Evolutionary conservation across 1,284 basidiomycete genomes (phyloP).

Genomic region (Ceratobasidium sp.): DNA sequence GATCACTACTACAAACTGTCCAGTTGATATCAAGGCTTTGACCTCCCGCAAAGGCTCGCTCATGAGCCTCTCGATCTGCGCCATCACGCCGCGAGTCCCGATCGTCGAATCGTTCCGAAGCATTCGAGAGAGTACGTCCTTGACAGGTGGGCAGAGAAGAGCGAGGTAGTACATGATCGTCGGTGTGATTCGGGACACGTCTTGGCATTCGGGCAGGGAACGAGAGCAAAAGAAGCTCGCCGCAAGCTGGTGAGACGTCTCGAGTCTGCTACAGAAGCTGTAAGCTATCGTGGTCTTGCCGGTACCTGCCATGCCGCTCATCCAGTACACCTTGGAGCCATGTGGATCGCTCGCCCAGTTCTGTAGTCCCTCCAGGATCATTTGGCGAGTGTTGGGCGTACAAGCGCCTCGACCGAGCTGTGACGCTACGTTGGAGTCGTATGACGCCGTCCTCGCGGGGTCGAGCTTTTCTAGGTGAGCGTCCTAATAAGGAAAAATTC

Average conservation of each 20-base stretch:
- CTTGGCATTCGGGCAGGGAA: constrained; percentile 16
- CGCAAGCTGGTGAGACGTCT: constrained; percentile 49
- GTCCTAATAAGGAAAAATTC: constrained; percentile 7
- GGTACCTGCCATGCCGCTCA: constrained; percentile 52
- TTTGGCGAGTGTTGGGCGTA: constrained; percentile 47
- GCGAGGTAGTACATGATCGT: constrained; percentile 46
- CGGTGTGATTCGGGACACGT: constrained; percentile 30
- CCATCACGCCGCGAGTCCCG: neutral
- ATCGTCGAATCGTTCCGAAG: constrained; percentile 9
- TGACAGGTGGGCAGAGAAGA: neutral
- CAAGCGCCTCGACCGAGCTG: constrained; percentile 11
- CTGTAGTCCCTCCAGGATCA: constrained; percentile 45
- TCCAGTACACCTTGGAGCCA: constrained; percentile 50
- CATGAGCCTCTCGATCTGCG: constrained; percentile 38
- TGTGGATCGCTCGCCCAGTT: constrained; percentile 44
- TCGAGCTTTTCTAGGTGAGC: neutral
- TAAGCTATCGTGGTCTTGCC: constrained; percentile 48
- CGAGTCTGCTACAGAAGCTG: constrained; percentile 49
- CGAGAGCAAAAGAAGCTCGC: constrained; percentile 56
- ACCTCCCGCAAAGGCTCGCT: constrained; percentile 24
- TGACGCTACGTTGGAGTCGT: neutral
- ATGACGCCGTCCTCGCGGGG: neutral
- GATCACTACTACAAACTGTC: constrained; percentile 22
- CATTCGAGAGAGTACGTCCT: neutral
- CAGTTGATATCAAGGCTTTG: neutral